phyloP scores from a whole-genome alignment of 441 rosid species.

The Erodium moschatum region DNA sequence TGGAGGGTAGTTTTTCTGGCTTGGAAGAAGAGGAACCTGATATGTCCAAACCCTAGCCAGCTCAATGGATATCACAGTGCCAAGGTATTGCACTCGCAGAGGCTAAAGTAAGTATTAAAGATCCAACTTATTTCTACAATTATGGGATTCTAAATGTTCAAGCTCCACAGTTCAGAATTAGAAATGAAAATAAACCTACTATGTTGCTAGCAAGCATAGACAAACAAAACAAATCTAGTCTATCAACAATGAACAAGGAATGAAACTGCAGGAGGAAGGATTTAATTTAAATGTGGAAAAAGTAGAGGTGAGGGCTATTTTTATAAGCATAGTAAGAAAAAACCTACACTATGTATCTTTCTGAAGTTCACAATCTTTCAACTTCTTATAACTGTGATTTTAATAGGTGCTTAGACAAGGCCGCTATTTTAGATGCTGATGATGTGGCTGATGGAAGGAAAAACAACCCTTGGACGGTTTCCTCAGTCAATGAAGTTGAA shows the following conservation, averaged over 20 bases:
- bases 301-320: neutral
- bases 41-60: slow-evolving; percentile 50
- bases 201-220: neutral
- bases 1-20: slow-evolving; percentile 67
- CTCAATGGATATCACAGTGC: slow-evolving; percentile 50
- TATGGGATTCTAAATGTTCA: neutral
- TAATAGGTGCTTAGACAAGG: slow-evolving; percentile 65
- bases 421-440: slow-evolving; percentile 40
- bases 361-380: neutral
- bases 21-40: slow-evolving; percentile 52
- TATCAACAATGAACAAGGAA: neutral
- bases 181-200: too few relatives aligned
- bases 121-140: neutral
- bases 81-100: slow-evolving; percentile 46
- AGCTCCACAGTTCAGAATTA: too few relatives aligned
- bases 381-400: slow-evolving; percentile 12
- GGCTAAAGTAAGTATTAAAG: slow-evolving; percentile 38
- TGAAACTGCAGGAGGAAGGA: neutral
- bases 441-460: slow-evolving; percentile 20
- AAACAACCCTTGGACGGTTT: slow-evolving; percentile 50
- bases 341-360: neutral
- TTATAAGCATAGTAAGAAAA: neutral
- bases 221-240: neutral
- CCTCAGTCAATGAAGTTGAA: slow-evolving; percentile 67
- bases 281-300: neutral